These are phyloP conservation scores for Calocybe indica DNA, from an alignment of 768 basidiomycete species.

Conservation along the genomic window DNA sequence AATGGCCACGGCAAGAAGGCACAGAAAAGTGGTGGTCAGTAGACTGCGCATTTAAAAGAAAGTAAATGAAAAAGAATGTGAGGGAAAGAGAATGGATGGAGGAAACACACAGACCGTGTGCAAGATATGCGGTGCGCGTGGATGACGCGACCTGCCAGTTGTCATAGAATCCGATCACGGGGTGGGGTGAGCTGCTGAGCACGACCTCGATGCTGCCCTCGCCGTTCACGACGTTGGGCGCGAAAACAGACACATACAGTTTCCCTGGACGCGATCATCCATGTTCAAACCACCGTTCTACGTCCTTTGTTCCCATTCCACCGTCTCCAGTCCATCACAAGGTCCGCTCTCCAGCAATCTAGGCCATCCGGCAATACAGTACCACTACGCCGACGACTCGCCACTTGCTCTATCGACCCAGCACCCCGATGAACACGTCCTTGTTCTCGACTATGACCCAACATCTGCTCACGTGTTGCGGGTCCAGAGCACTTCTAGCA, in stretches of 20 bases:
- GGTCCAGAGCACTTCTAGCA: slow-evolving; percentile 45
- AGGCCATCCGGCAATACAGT: slow-evolving; percentile 69
- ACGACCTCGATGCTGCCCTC: too few relatives aligned
- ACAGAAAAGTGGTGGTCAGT: neutral
- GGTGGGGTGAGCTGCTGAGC: too few relatives aligned
- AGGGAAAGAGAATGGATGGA: neutral
- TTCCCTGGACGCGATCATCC: neutral
- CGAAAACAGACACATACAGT: slow-evolving; percentile 2
- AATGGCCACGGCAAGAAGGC: slow-evolving; percentile 15
- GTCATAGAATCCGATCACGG: neutral
- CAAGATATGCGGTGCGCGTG: too few relatives aligned
- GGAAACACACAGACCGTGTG: too few relatives aligned
- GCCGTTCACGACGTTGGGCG: too few relatives aligned
- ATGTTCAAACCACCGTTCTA: slow-evolving; percentile 51
- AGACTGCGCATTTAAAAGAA: slow-evolving; percentile 11
- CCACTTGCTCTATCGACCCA: slow-evolving; percentile 59
- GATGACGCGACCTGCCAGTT: too few relatives aligned
- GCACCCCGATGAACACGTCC: slow-evolving; percentile 59
- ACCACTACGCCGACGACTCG: slow-evolving; percentile 78
- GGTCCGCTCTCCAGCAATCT: slow-evolving; percentile 39
- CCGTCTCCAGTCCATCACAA: slow-evolving; percentile 28
- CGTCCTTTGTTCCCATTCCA: slow-evolving; percentile 58
- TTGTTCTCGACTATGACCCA: slow-evolving; percentile 70
- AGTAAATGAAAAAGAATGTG: slow-evolving; percentile 13
- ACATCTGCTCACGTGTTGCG: slow-evolving; percentile 12